Base-by-base conservation (phyloP, 352 stramenopile species). In the Pythium dissotocum region DNA sequence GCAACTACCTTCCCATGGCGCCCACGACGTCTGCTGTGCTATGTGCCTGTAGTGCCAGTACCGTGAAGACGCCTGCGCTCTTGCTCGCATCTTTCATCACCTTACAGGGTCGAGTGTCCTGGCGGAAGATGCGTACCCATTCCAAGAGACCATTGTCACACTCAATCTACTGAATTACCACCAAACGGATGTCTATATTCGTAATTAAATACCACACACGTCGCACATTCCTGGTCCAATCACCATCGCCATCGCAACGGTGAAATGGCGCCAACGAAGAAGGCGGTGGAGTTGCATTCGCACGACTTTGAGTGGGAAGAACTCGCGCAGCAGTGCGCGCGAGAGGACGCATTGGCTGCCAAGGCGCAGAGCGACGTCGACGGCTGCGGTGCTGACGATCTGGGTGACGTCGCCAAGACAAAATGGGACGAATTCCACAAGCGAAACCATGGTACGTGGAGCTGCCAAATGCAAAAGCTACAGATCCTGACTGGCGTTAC, bases 371-470 rank as follows among this genome's bases (percentile, higher is more conserved):
- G 21, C 4, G 66, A 59, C 10, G 56, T 52, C 4, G 59, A 58
- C n/a, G 26, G 16, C 2, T 13, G 32, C 5, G 62, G 40, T 10
- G 51, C 48, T 30, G 63, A 79, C 58, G 63, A 82, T 64, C 74
- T 91, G 26, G 68, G 77, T 4, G 54, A 73, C 57, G 67, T 89
- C 53, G 84, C 86, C 40, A 90, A 90, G 72, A 61, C 73, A 60
- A 85, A 87, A 48, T 94, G 86, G 86, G 73, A 94, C 63, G 72
- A 77, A 61, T 94, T 94, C 70, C 86, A 94, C 71, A 69, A 79
- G 67, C 76, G 80, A 26, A 92, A 94, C 70, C 85, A 92, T 49
- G 85, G 85, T 91, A 8, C 36, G 46, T 49, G 40, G 6, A 24
- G 14, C 40, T 67, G 38, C 10, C 28, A n/a, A 9, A 24, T 24